Evolutionary conservation across 208 protist genomes (phyloP).

Genomic region (Naegleria fowleri): DNA sequence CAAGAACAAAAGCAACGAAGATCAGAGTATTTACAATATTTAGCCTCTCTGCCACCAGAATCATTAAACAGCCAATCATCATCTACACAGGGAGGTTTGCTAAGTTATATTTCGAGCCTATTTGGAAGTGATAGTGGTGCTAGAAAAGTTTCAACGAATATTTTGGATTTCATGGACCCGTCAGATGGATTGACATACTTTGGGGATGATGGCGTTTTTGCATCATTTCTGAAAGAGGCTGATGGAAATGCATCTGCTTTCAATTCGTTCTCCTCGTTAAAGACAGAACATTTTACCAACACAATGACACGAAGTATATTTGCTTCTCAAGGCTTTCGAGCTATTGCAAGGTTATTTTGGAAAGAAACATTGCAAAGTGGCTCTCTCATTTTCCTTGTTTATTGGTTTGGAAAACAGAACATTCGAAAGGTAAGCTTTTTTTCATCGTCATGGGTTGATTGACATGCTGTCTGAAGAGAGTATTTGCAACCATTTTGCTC

Average conservation of each 20-base stretch:
- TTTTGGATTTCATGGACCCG: not conserved
- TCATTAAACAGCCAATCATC: not conserved
- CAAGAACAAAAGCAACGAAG: not conserved
- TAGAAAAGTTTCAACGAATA: not conserved
- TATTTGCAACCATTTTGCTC: not conserved
- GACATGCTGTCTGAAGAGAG: not conserved
- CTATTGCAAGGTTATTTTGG: not conserved
- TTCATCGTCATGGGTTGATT: no score
- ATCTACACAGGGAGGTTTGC: not conserved
- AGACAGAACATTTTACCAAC: not conserved
- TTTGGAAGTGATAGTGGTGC: not conserved
- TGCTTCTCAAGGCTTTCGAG: not conserved
- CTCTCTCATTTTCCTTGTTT: not conserved
- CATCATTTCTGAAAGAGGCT: not conserved
- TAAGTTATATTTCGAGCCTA: not conserved
- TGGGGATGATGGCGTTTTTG: not conserved
- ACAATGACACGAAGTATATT: not conserved
- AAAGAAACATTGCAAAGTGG: not conserved
- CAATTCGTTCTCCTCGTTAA: not conserved
- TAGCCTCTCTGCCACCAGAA: not conserved
- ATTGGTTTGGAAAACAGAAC: slow-evolving; percentile 2
- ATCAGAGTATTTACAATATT: not conserved
- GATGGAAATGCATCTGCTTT: not conserved
- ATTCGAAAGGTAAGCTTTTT: not conserved
- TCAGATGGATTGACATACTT: not conserved